Percentiles rank a stretch among this genome's conserved stretches.
These are phyloP conservation scores for Daldinia eschscholtzii DNA, from an alignment of 2,329 filamentous ascomycete genomes.

Conservation along the genomic window DNA sequence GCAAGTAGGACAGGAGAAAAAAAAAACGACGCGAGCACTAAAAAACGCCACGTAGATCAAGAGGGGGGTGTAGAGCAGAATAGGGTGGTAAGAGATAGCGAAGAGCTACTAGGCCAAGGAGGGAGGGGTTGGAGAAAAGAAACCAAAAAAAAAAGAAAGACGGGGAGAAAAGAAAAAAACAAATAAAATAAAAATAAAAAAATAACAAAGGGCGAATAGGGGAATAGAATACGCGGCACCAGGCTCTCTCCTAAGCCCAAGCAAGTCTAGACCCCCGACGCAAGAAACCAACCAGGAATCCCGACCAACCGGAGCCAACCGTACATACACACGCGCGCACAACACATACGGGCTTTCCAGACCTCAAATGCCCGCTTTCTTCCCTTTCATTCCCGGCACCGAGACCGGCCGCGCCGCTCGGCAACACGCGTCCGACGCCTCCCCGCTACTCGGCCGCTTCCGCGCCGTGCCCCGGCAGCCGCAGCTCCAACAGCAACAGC, in stretches of 20 bases:
- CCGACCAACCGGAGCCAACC: slow-evolving; percentile 1
- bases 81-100: slow-evolving; percentile 6
- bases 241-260: not conserved
- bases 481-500: slow-evolving; percentile 14
- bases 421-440: slow-evolving; percentile 60
- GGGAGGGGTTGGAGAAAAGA: not conserved
- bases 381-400: slow-evolving; percentile 74
- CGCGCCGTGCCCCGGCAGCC: slow-evolving; percentile 63
- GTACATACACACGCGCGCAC: too few species aligned
- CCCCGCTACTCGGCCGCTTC: slow-evolving; percentile 74
- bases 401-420: slow-evolving; percentile 65
- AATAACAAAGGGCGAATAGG: not conserved
- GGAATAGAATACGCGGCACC: not conserved
- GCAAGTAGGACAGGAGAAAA: not conserved
- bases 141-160: slow-evolving; percentile 1
- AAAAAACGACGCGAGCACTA: not conserved
- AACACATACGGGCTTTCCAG: not conserved
- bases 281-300: not conserved
- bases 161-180: not conserved
- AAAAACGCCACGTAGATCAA: slow-evolving; percentile 3
- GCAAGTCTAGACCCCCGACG: not conserved
- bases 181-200: too few species aligned
- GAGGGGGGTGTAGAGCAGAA: not conserved
- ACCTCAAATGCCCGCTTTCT: slow-evolving; percentile 72
- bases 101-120: not conserved